Percentiles rank a stretch among this genome's conserved stretches.
These are phyloP conservation scores for Geotrichum australiense DNA, from an alignment of 1,139 yeast species.

Conservation along the genomic window DNA sequence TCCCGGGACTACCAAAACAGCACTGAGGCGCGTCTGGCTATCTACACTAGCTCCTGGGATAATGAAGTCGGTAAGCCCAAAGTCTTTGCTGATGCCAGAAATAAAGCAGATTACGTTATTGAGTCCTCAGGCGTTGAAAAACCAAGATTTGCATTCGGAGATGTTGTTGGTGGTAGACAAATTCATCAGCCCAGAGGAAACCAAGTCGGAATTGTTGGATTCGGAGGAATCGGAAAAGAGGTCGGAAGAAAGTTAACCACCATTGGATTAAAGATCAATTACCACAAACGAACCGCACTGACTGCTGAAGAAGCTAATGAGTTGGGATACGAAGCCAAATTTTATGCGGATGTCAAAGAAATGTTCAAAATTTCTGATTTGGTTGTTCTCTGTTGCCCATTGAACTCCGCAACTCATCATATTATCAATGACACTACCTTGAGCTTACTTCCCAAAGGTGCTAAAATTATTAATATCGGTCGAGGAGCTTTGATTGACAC, in stretches of 20 bases:
- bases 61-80: slow-evolving; percentile 30
- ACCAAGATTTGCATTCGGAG: slow-evolving; percentile 33
- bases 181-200: slow-evolving; percentile 43
- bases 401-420: slow-evolving; percentile 50
- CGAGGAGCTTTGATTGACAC: slow-evolving; percentile 72
- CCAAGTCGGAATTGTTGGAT: slow-evolving; percentile 62
- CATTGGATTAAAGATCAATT: slow-evolving; percentile 63
- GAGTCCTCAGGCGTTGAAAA: slow-evolving; percentile 34
- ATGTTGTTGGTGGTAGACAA: slow-evolving; percentile 44
- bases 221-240: slow-evolving; percentile 68
- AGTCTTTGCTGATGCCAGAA: slow-evolving; percentile 22
- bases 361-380: slow-evolving; percentile 46
- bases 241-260: slow-evolving; percentile 51
- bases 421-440: slow-evolving; percentile 48
- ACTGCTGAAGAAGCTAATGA: slow-evolving; percentile 32
- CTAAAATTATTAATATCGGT: slow-evolving; percentile 70
- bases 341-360: slow-evolving; percentile 37
- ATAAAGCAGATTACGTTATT: slow-evolving; percentile 35
- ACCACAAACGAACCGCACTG: slow-evolving; percentile 51
- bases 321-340: slow-evolving; percentile 39
- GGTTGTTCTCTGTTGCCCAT: slow-evolving; percentile 63
- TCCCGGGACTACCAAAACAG: slow-evolving; percentile 41
- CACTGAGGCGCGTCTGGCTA: slow-evolving; percentile 23
- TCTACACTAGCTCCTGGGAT: slow-evolving; percentile 20
- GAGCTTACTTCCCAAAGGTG: slow-evolving; percentile 42